Percentiles rank a stretch among this genome's conserved stretches.
Conservation (phyloP, 371 early-diverging fungal species). For the Thermomucor indicae-seudaticae region DNA sequence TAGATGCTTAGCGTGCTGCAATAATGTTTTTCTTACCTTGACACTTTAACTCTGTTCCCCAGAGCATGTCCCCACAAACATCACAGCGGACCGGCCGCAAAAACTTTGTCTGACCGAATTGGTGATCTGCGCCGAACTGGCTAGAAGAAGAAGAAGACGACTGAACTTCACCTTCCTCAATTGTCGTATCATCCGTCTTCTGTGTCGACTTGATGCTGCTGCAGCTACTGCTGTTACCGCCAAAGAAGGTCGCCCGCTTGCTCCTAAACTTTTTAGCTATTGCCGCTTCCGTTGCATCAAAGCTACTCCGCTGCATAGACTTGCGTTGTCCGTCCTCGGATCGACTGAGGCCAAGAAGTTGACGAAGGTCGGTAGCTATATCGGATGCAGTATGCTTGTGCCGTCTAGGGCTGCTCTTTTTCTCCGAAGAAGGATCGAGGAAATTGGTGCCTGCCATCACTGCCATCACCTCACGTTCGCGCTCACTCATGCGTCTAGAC, state of each 20-base stretch:
- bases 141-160: neutral
- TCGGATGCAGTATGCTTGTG: conserved; percentile 20
- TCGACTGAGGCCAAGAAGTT: neutral
- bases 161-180: too few relatives aligned
- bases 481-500: conserved; percentile 36
- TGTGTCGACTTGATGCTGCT: neutral
- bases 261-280: too few relatives aligned
- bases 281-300: conserved; percentile 22
- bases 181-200: too few relatives aligned
- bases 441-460: conserved; percentile 22
- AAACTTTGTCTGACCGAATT: conserved; percentile 59
- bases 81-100: conserved; percentile 76
- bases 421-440: conserved; percentile 8
- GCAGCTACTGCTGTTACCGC: neutral
- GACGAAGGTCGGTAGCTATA: too few relatives aligned
- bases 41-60: conserved; percentile 81
- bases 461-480: conserved; percentile 26
- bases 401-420: neutral
- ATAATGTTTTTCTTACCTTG: conserved; percentile 33
- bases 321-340: conserved; percentile 11
- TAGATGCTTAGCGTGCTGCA: too few relatives aligned
- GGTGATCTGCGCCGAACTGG: conserved; percentile 34
- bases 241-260: neutral
- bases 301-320: conserved; percentile 22
- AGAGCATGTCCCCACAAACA: conserved; percentile 79